Base-by-base conservation (phyloP, 2,329 filamentous ascomycete species). In the Helminthosporium solani region DNA sequence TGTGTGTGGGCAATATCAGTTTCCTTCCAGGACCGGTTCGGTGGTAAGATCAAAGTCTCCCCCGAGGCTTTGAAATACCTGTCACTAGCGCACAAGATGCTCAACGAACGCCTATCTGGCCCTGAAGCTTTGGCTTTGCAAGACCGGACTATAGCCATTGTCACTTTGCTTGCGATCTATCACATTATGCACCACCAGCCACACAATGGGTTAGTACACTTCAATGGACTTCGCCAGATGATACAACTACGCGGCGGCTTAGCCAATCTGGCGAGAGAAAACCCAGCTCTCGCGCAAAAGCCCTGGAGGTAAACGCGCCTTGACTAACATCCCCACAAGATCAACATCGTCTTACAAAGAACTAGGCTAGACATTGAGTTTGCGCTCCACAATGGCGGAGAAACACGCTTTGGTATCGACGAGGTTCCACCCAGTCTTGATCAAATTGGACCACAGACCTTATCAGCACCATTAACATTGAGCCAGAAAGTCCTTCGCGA, bases 111-210 rank as follows among this genome's bases (percentile, higher is more conserved):
- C 14, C 49, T 51, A 2, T 42, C 38, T 6, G 34, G 44, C 11
- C 39, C 44, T 3, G 39, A 47, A 16, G 42, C 45, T 1, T 31
- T 38, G 2, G n/a, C n/a, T n/a, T n/a, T n/a, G n/a, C 39, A 37
- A 9, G 41, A 51, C 19, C 19, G 40, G n/a, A 42, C 49, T 6
- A 47, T 51, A 38, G 49, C 46, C 35, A 44, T 47, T 16, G 47
- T 52, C 19, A 52, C 50, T 11, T 45, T 49, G 18, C 46, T 50
- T 31, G 31, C 38, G 3, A 44, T 49, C n/a, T 48, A 40, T 25
- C 44, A 49, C 20, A 33, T 35, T 11, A 41, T 52, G 18, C 47
- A 49, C 33, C 44, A 43, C 15, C 41, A 51, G 12, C 40, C 37
- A 12, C 25, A 21, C 12, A 30, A 37, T 15, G 45, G 45, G 5